Evolutionary conservation across 306 rosid species (phyloP), one percentile per base, ranked within the genome.

Genomic region (Vigna mungo): DNA sequence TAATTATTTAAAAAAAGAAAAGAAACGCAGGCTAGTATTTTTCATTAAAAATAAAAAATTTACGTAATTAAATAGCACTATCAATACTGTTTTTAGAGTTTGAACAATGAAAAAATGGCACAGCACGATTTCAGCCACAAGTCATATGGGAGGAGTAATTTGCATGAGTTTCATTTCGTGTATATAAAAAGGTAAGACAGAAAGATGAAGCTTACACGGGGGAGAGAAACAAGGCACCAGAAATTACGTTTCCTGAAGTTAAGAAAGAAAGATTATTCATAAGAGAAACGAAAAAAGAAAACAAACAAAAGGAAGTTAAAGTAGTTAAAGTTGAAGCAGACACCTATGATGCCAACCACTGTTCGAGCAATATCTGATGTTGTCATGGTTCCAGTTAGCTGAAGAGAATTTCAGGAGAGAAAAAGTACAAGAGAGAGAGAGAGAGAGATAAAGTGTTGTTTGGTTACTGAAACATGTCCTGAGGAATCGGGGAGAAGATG

Each of bases 171-270:
- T 39, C 0, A 9, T 39, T 39, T 39, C 3, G 9, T 39, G 44
- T 39, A 39, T 39, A 43, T 7, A 30, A 61, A 32, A 3, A 12
- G 27, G 58, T 12, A 34, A 32, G 16, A 46, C 21, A 30, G 47
- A 63, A 48, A 68, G 5, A 15, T 11, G 13, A 37, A 64, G 47
- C 97, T 92, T 92, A 95, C 99, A 85, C 71, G 1, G 97, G 98
- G 15, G 97, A 89, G 81, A 91, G 53, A 86, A 95, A 95, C 88
- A 92, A 44, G 86, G 79, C 84, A 70, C 85, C 86, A 0, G 99
- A 71, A 78, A 89, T 95, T 54, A 87, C 41, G 82, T 95, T 95
- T 83, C 99, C 99, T 96, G 98, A 44, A 85, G 69, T 76, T 21
- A 68, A 74, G 39, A 62, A 75, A 77, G 0, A 44, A 49, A 60